Base-by-base conservation (phyloP, 1,284 basidiomycete species). In the Inonotus obliquus region DNA sequence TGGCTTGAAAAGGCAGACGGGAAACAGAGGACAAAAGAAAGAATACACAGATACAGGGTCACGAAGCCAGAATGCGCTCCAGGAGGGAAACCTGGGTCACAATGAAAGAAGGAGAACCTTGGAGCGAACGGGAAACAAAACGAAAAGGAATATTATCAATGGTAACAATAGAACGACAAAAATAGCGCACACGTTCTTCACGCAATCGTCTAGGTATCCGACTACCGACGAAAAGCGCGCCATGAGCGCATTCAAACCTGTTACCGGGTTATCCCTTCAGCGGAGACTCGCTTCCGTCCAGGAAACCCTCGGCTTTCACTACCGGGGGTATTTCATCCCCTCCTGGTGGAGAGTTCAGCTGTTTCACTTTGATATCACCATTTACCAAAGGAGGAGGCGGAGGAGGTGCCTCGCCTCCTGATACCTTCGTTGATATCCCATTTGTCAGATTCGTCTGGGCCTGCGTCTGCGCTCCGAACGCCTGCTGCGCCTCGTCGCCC, bases 281-380 rank as follows among this genome's bases (percentile, higher is more conserved):
- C 48, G 87, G 86, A 69, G 83, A 81, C 73, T 91, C 89, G 71
- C 84, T 89, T 61, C 76, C 76, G 71, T 91, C 87, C 75, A 87
- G 77, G 59, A 91, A 76, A n/a, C 87, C 89, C 71, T 92, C 91
- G 25, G 77, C 82, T 70, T 82, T 81, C 25, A 83, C 79, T 27
- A 80, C 82, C 1, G 80, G 76, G 64, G 80, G 77, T 41, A 81
- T 77, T 57, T 77, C 80, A 66, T 91, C 88, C 21, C 86, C 86
- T 60, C 77, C 75, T 17, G 87, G 84, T 54, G 76, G 71, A 10
- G 80, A 77, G 52, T 77, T 74, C 45, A 87, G 75, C 67, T 87
- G 87, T 63, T 77, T 72, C 45, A 76, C 77, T 10, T 79, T 76
- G 29, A 73, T 67, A 64, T 79, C 77, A 38, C 84, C 84, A 63